Percentiles rank a stretch among this genome's conserved stretches.
Conservation (phyloP, 2,329 filamentous ascomycete species). For the Emmonsiellopsis sp. region DNA sequence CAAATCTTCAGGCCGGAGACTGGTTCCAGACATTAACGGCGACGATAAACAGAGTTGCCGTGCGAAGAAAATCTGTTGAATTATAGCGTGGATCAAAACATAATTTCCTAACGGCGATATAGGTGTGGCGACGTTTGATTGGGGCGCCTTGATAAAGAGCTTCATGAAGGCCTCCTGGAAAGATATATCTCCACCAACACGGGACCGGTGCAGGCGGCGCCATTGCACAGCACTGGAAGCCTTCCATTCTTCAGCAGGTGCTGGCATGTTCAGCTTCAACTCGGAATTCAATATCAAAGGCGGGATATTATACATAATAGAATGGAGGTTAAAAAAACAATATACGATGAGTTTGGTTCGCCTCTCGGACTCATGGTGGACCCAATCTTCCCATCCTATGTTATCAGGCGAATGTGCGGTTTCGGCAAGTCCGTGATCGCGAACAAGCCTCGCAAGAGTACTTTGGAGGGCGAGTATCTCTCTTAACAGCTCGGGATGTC, state of each 20-base stretch:
- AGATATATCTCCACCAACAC: constrained; percentile 24
- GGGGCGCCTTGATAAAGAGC: constrained; percentile 32
- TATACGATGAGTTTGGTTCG: constrained; percentile 50
- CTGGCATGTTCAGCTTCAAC: constrained; percentile 46
- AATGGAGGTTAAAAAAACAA: constrained; percentile 52
- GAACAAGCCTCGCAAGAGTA: constrained; percentile 46
- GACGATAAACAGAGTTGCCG: constrained; percentile 40
- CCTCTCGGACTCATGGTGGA: constrained; percentile 43
- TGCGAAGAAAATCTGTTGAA: constrained; percentile 46
- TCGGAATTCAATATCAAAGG: constrained; percentile 49
- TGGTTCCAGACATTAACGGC: constrained; percentile 33
- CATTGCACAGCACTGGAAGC: constrained; percentile 43
- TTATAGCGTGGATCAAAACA: constrained; percentile 45
- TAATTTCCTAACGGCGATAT: constrained; percentile 47
- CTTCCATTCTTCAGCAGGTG: constrained; percentile 47
- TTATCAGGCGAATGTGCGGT: constrained; percentile 27
- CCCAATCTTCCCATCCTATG: constrained; percentile 47
- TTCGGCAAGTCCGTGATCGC: constrained; percentile 43
- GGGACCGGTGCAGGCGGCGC: constrained; percentile 31
- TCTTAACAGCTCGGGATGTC: constrained; percentile 47
- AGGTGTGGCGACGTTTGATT: constrained; percentile 24
- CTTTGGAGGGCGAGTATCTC: constrained; percentile 51
- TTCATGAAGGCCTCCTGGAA: constrained; percentile 39
- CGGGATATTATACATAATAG: constrained; percentile 53
- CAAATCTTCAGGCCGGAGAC: constrained; percentile 37